Evolutionary conservation across 192 early-diverging fungal genomes (phyloP).

Genomic region (Coemansia sp.): DNA sequence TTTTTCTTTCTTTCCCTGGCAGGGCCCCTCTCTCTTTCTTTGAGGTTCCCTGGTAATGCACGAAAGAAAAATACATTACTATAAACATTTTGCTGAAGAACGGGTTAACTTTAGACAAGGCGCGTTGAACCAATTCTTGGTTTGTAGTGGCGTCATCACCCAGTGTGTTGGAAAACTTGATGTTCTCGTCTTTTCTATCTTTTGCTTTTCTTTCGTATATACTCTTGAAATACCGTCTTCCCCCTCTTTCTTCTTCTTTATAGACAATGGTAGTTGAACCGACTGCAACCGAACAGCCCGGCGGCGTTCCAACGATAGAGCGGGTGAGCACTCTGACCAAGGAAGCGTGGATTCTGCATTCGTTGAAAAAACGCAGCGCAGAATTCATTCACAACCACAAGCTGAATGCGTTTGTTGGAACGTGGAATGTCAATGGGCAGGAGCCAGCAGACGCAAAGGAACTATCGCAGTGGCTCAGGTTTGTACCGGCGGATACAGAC

Average conservation of each 20-base stretch:
- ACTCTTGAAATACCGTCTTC: background rate
- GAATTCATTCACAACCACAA: conserved; percentile 32
- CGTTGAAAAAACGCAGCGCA: conserved; percentile 30
- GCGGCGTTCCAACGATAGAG: background rate
- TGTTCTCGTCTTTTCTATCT: background rate
- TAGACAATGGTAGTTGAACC: background rate
- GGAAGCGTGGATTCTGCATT: conserved; percentile 49
- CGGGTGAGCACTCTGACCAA: conserved; percentile 45
- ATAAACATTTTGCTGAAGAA: background rate
- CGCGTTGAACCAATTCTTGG: too few species aligned
- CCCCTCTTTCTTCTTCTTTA: background rate
- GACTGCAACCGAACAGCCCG: background rate
- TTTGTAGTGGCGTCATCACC: background rate
- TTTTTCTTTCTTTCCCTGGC: too few species aligned
- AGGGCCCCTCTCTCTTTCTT: too few species aligned
- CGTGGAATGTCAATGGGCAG: conserved; percentile 90
- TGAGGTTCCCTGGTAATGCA: background rate
- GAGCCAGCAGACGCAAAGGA: conserved; percentile 52
- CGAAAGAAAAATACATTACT: background rate
- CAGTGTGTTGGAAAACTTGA: background rate
- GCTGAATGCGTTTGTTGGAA: conserved; percentile 70
- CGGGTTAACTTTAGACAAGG: too few species aligned
- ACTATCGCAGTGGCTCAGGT: conserved; percentile 66
- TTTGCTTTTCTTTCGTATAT: too few species aligned
- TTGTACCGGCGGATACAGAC: conserved; percentile 8